Conservation (phyloP, 768 basidiomycete genomes). For the Tylopilus sp. region DNA sequence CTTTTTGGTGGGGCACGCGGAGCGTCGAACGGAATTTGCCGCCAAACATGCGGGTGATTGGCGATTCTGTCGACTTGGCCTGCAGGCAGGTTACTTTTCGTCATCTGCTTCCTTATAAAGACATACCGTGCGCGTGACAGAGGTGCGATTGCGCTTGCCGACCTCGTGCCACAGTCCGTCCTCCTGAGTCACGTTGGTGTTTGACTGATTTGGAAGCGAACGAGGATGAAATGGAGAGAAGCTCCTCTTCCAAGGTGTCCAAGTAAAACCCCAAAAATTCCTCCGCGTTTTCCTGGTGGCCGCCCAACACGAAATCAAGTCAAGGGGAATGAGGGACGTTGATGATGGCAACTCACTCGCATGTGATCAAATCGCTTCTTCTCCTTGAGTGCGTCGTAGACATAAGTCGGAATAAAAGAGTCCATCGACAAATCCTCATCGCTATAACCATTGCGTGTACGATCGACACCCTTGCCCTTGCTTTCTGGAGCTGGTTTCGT, state of each 20-base stretch:
- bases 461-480: slow-evolving; percentile 43
- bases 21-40: slow-evolving; percentile 88
- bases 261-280: slow-evolving; percentile 98
- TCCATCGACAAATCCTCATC: slow-evolving; percentile 51
- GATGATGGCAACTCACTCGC: slow-evolving; percentile 53
- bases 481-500: slow-evolving; percentile 19
- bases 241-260: slow-evolving; percentile 91
- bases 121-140: slow-evolving; percentile 77
- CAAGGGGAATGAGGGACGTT: background rate
- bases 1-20: slow-evolving; percentile 75
- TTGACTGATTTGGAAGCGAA: slow-evolving; percentile 38
- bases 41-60: slow-evolving; percentile 90
- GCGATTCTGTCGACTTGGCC: slow-evolving; percentile 79
- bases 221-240: slow-evolving; percentile 62
- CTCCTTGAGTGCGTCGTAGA: slow-evolving; percentile 94
- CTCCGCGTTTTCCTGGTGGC: slow-evolving; percentile 97
- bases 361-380: slow-evolving; percentile 93
- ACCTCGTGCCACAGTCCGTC: slow-evolving; percentile 91
- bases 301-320: slow-evolving; percentile 47
- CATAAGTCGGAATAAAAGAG: slow-evolving; percentile 79
- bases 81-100: slow-evolving; percentile 26
- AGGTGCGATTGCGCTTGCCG: slow-evolving; percentile 78
- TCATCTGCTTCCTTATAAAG: slow-evolving; percentile 1
- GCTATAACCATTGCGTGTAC: slow-evolving; percentile 14
- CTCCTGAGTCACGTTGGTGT: slow-evolving; percentile 31